These are phyloP conservation scores for Linum usitatissimum DNA, from an alignment of 345 rosid genomes.

Conservation along the genomic window DNA sequence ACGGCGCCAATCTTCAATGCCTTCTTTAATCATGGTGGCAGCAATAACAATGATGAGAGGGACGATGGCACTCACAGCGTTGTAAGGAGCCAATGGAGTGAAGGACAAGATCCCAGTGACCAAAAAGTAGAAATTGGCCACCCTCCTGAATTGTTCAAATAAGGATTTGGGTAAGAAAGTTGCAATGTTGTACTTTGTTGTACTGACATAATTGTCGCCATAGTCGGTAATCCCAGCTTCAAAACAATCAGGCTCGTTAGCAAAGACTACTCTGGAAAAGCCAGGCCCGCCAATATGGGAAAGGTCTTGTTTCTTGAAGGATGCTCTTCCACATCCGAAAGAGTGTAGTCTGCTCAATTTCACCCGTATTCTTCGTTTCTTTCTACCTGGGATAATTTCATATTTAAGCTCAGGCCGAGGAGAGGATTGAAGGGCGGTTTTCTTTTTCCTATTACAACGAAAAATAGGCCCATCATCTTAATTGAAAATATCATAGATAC, in stretches of 20 bases:
- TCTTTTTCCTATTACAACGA: too few species aligned
- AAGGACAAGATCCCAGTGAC: conserved; percentile 62
- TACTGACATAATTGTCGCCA: conserved; percentile 48
- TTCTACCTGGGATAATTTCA: conserved; percentile 14
- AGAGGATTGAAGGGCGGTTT: too few species aligned
- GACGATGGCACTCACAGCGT: conserved; percentile 53
- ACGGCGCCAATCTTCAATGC: conserved; percentile 77
- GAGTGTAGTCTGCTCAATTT: conserved; percentile 66
- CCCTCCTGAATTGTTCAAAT: conserved; percentile 95
- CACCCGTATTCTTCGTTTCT: conserved; percentile 31
- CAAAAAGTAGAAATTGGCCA: conserved; percentile 81
- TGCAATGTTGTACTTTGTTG: conserved; percentile 66
- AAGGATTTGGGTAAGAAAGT: conserved; percentile 84
- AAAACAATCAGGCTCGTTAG: conserved; percentile 59
- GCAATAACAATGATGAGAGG: conserved; percentile 71
- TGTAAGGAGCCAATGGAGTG: conserved; percentile 64
- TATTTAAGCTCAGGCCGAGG: too few species aligned
- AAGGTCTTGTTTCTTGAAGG: conserved; percentile 60
- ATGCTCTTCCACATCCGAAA: conserved; percentile 42
- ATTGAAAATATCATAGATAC: too few species aligned
- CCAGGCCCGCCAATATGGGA: conserved; percentile 77
- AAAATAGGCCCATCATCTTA: too few species aligned
- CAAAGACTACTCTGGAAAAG: conserved; percentile 66
- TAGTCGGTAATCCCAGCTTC: conserved; percentile 50
- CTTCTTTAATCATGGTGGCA: conserved; percentile 85